Conservation (phyloP, 2,329 filamentous ascomycete genomes). For the Didymellaceae sp. region DNA sequence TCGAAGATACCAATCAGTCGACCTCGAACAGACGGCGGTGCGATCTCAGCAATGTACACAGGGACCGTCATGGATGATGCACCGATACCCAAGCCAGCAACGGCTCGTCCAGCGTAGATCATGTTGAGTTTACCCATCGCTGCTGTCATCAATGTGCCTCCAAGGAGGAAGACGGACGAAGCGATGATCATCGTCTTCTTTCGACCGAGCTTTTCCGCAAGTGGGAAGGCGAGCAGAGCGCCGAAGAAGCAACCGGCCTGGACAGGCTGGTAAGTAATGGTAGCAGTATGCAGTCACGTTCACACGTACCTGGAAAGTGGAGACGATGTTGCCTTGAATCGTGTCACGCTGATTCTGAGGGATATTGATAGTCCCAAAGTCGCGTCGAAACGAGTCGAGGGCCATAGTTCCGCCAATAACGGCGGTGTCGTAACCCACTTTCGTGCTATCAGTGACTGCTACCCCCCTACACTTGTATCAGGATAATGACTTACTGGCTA, state of each 20-base stretch:
- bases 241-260: constrained; percentile 49
- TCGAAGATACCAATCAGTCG: constrained; percentile 72
- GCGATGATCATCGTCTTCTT: constrained; percentile 58
- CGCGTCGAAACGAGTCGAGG: constrained; percentile 47
- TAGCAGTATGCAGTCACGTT: too few species aligned
- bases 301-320: constrained; percentile 42
- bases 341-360: constrained; percentile 43
- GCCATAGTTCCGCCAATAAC: constrained; percentile 52
- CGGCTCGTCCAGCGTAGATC: constrained; percentile 47
- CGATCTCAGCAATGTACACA: constrained; percentile 49
- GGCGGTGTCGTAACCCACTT: constrained; percentile 45
- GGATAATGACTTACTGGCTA: constrained; percentile 38
- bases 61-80: constrained; percentile 48
- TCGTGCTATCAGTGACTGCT: background rate
- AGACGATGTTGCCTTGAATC: constrained; percentile 50
- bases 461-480: background rate
- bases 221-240: constrained; percentile 52
- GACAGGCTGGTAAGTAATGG: background rate
- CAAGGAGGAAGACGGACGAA: constrained; percentile 52
- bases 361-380: constrained; percentile 42
- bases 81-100: constrained; percentile 50
- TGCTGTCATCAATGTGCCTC: constrained; percentile 50
- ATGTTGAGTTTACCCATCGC: constrained; percentile 45
- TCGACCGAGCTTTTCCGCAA: constrained; percentile 58
- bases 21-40: constrained; percentile 69